phyloP scores from a whole-genome alignment of 2,329 filamentous ascomycete species.

The Penicillium sp. region DNA sequence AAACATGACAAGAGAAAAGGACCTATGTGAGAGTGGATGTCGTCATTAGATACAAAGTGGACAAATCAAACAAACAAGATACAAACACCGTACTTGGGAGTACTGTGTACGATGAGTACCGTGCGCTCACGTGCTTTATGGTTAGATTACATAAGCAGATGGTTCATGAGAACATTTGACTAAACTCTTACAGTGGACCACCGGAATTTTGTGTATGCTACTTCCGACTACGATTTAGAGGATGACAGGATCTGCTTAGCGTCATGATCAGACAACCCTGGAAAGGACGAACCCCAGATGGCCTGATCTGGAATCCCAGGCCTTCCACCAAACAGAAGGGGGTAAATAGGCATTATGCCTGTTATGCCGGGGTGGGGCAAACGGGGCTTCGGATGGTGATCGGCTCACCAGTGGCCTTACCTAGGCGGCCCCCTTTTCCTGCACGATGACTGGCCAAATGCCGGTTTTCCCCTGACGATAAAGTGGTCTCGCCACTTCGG shows the following conservation, averaged over 20 bases:
- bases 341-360: conserved; percentile 2
- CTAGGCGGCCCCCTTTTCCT: conserved; percentile 1
- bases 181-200: neutral
- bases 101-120: neutral
- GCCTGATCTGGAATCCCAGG: neutral
- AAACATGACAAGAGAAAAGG: neutral
- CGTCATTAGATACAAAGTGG: neutral
- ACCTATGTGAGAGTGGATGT: neutral
- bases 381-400: conserved; percentile 27
- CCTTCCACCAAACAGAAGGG: conserved; percentile 1
- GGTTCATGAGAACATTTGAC: neutral
- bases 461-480: conserved; percentile 13
- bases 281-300: neutral
- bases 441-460: neutral
- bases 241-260: neutral
- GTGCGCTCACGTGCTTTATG: neutral
- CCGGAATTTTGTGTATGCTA: neutral
- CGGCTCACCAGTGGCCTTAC: conserved; percentile 36
- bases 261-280: neutral
- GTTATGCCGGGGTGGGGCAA: conserved; percentile 1
- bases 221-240: neutral
- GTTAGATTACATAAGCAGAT: neutral
- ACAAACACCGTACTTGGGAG: neutral
- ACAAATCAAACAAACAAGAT: neutral
- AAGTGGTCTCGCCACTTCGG: conserved; percentile 37